Evolutionary conservation across 495 filamentous ascomycete genomes (phyloP).

Genomic region (Penicillium alfredii): DNA sequence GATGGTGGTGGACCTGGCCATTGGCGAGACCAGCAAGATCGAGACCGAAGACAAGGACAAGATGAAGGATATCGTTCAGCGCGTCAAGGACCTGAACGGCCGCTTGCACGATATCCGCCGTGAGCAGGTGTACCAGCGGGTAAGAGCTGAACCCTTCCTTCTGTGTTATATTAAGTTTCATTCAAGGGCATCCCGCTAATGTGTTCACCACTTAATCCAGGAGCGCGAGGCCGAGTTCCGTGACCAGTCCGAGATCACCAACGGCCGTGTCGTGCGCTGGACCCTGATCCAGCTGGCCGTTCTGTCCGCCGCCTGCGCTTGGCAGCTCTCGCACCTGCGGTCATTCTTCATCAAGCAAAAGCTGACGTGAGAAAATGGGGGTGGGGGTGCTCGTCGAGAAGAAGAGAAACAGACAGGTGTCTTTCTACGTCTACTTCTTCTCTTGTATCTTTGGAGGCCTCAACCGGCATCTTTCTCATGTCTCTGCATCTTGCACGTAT

Average conservation of each 20-base stretch:
- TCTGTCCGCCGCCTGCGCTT: conserved; percentile 87
- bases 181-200: too few relatives aligned
- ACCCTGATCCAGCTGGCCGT: conserved; percentile 83
- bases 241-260: conserved; percentile 92
- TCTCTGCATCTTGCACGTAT: too few relatives aligned
- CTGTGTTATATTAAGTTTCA: neutral
- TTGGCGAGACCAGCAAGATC: conserved; percentile 92
- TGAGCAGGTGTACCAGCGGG: conserved; percentile 94
- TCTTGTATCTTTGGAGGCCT: too few relatives aligned
- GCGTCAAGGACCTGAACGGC: conserved; percentile 83
- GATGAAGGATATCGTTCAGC: conserved; percentile 82
- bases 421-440: too few relatives aligned
- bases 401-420: too few relatives aligned
- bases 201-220: conserved; percentile 46
- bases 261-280: conserved; percentile 90
- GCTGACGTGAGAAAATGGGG: conserved; percentile 52
- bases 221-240: conserved; percentile 97
- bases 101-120: conserved; percentile 82
- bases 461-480: conserved; percentile 20
- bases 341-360: conserved; percentile 99
- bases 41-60: conserved; percentile 92
- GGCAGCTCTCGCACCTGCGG: conserved; percentile 91
- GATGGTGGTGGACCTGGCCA: conserved; percentile 83
- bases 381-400: neutral
- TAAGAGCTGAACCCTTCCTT: conserved; percentile 41